These are phyloP conservation scores for Ophiostoma pallidulum DNA, from an alignment of 2,329 filamentous ascomycete species.

Conservation along the genomic window DNA sequence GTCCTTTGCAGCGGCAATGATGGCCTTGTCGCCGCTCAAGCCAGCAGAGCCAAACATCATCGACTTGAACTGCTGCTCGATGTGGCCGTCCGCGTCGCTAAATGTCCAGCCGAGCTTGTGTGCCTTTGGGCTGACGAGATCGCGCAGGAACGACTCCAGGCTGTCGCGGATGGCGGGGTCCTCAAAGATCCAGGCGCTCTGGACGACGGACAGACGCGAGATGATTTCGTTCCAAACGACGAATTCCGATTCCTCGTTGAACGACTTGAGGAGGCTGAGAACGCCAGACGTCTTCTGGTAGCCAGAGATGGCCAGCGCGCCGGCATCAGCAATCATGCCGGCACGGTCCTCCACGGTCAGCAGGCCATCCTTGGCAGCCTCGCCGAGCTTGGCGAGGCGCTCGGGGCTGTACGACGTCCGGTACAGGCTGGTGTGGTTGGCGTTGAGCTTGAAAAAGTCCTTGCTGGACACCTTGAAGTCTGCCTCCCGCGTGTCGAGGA, in stretches of 20 bases:
- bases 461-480: conserved; percentile 67
- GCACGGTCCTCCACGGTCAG: conserved; percentile 84
- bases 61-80: conserved; percentile 89
- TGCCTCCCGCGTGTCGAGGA: conserved; percentile 60
- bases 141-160: conserved; percentile 72
- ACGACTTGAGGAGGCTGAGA: conserved; percentile 74
- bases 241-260: conserved; percentile 76
- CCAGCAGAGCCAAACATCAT: conserved; percentile 82
- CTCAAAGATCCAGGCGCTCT: conserved; percentile 83
- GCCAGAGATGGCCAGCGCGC: conserved; percentile 77
- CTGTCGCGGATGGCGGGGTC: conserved; percentile 63
- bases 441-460: conserved; percentile 95
- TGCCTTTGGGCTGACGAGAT: conserved; percentile 67
- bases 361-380: conserved; percentile 71
- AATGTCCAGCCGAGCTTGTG: conserved; percentile 87
- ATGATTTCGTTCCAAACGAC: conserved; percentile 94
- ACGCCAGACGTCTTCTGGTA: conserved; percentile 91
- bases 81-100: conserved; percentile 72
- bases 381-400: conserved; percentile 75
- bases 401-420: conserved; percentile 79
- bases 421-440: conserved; percentile 88
- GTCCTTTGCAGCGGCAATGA: conserved; percentile 72
- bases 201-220: conserved; percentile 65
- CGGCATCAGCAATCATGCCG: conserved; percentile 90
- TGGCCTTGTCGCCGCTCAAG: conserved; percentile 64